Percentiles rank a stretch among this genome's conserved stretches.
Evolutionary conservation across 2,329 filamentous ascomycete species (phyloP).

Genomic region (Sporothrix variecibatus): DNA sequence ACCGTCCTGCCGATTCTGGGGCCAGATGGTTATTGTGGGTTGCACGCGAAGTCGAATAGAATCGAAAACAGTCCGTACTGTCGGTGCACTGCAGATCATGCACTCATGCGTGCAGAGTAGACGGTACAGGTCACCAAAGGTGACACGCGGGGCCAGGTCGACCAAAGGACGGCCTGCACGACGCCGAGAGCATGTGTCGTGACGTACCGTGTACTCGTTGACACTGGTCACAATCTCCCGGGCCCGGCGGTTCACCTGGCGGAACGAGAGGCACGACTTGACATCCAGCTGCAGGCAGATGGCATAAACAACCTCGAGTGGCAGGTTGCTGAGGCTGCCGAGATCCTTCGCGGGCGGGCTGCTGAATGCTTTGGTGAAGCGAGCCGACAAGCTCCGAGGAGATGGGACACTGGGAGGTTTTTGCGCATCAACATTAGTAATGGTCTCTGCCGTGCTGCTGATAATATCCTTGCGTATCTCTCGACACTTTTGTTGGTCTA

Average conservation of each 20-base stretch:
- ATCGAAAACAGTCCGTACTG: neutral
- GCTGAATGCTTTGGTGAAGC: neutral
- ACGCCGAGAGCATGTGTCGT: neutral
- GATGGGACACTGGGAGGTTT: neutral
- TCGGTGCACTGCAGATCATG: slow-evolving; percentile 22
- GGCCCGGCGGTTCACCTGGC: slow-evolving; percentile 20
- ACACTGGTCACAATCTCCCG: slow-evolving; percentile 9
- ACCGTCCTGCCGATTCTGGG: slow-evolving; percentile 3
- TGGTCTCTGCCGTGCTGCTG: neutral
- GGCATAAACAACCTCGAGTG: slow-evolving; percentile 8
- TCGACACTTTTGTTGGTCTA: too few relatives aligned
- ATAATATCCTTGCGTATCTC: neutral
- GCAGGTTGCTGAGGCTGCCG: slow-evolving; percentile 15
- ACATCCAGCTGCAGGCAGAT: slow-evolving; percentile 16
- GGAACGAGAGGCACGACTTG: slow-evolving; percentile 17
- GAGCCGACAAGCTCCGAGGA: neutral
- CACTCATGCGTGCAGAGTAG: slow-evolving; percentile 23
- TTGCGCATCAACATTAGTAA: neutral
- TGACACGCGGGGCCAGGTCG: slow-evolving; percentile 15
- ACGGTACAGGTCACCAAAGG: slow-evolving; percentile 12
- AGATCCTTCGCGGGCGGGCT: neutral
- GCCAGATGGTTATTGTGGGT: slow-evolving; percentile 7
- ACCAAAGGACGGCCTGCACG: slow-evolving; percentile 20
- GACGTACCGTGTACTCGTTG: slow-evolving; percentile 1
- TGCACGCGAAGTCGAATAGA: slow-evolving; percentile 27